These are phyloP conservation scores for Ramaria rubella DNA, from an alignment of 768 basidiomycete species.

Conservation along the genomic window DNA sequence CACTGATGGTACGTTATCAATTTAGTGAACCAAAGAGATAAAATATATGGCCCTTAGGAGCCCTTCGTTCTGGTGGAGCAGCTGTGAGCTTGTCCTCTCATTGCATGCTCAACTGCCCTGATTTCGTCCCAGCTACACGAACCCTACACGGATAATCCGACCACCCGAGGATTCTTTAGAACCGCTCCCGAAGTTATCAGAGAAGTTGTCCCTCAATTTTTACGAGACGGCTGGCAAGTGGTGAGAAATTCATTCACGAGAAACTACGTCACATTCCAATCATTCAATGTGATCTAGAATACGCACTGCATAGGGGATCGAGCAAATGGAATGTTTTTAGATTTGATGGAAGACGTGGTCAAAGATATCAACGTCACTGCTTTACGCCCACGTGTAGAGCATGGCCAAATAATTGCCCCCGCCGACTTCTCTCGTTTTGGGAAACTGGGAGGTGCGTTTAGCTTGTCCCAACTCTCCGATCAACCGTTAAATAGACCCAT, in stretches of 20 bases:
- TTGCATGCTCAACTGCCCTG: not conserved
- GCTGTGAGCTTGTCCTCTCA: slow-evolving; percentile 32
- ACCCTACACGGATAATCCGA: slow-evolving; percentile 12
- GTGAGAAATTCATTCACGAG: slow-evolving; percentile 2
- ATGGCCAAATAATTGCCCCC: slow-evolving; percentile 79
- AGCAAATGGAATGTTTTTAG: slow-evolving; percentile 75
- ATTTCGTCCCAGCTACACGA: slow-evolving; percentile 4
- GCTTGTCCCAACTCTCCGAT: not conserved
- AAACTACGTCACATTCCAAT: not conserved
- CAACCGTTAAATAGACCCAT: not conserved
- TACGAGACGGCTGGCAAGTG: slow-evolving; percentile 13
- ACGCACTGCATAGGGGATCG: slow-evolving; percentile 86
- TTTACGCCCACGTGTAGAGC: slow-evolving; percentile 80
- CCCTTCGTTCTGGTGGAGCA: slow-evolving; percentile 89
- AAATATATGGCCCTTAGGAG: slow-evolving; percentile 31
- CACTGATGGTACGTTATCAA: slow-evolving; percentile 43
- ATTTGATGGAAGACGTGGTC: slow-evolving; percentile 71
- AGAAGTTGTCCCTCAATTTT: slow-evolving; percentile 9
- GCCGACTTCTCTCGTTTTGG: slow-evolving; percentile 67
- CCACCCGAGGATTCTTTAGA: slow-evolving; percentile 10
- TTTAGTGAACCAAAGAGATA: no score
- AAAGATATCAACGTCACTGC: slow-evolving; percentile 32
- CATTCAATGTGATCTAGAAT: slow-evolving; percentile 43
- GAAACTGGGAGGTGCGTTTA: slow-evolving; percentile 56
- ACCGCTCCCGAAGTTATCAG: slow-evolving; percentile 6